These are phyloP conservation scores for Triglochin maritima DNA, from an alignment of 106 monocot genomes.

Conservation along the genomic window DNA sequence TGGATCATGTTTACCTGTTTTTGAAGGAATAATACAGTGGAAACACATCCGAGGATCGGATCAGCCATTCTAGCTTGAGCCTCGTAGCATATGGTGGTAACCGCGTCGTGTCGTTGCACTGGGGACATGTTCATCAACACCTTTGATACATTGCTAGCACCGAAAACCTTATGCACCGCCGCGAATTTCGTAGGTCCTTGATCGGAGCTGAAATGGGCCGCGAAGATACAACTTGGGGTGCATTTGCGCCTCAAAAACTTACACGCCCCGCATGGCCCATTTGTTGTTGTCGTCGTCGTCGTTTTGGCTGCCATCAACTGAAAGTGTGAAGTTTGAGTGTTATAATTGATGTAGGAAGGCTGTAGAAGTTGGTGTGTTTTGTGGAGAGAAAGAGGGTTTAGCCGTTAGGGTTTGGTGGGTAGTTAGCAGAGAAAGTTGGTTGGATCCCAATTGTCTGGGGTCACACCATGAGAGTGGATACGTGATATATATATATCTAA, in stretches of 20 bases:
- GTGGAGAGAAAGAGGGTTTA: no score
- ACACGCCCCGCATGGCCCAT: slow-evolving; percentile 77
- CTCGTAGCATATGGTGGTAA: slow-evolving; percentile 70
- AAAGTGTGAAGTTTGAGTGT: neutral
- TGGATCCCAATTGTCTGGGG: no score
- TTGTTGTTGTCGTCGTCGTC: neutral
- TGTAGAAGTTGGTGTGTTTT: neutral
- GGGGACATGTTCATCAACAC: slow-evolving; percentile 41
- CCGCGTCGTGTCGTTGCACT: slow-evolving; percentile 38
- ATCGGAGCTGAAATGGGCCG: slow-evolving; percentile 52
- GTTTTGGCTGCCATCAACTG: neutral
- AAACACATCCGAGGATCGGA: slow-evolving; percentile 79
- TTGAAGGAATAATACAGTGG: slow-evolving; percentile 58
- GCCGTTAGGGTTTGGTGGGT: no score
- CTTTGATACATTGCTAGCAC: slow-evolving; percentile 86
- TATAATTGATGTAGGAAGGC: neutral
- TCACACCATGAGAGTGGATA: no score
- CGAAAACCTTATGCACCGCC: slow-evolving; percentile 78
- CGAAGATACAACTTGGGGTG: slow-evolving; percentile 64
- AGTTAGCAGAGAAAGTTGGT: no score
- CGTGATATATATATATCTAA: no score
- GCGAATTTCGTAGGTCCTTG: slow-evolving; percentile 51
- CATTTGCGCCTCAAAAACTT: slow-evolving; percentile 82
- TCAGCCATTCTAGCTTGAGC: slow-evolving; percentile 80
- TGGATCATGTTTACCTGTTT: slow-evolving; percentile 41